Percentiles rank a stretch among this genome's conserved stretches.
phyloP scores from a whole-genome alignment of 176 grass and related monocot species.

The Avena atlantica region DNA sequence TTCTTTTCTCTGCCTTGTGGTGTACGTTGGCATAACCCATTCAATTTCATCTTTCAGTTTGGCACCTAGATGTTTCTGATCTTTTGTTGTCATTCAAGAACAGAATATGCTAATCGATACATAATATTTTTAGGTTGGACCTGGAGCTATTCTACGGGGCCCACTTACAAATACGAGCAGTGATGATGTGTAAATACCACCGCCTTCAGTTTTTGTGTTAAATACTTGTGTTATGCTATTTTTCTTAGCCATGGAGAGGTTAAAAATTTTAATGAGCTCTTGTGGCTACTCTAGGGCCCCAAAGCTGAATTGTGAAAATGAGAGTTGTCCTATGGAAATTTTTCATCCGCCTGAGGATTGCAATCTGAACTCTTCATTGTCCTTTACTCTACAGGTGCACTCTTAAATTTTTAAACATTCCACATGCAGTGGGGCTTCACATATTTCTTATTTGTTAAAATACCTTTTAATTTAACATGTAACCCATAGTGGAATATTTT shows the following conservation, averaged over 20 bases:
- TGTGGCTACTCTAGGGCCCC: slow-evolving; percentile 66
- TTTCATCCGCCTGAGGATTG: slow-evolving; percentile 97
- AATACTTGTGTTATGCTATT: slow-evolving; percentile 32
- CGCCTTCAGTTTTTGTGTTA: slow-evolving; percentile 37
- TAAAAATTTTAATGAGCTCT: slow-evolving; percentile 43
- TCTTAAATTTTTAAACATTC: slow-evolving; percentile 18
- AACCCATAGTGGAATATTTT: slow-evolving; percentile 14
- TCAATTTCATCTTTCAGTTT: slow-evolving; percentile 29
- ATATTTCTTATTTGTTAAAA: slow-evolving; percentile 17
- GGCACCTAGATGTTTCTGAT: slow-evolving; percentile 19
- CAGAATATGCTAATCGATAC: slow-evolving; percentile 12
- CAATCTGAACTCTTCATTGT: slow-evolving; percentile 90
- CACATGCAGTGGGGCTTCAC: slow-evolving; percentile 33
- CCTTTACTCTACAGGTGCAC: slow-evolving; percentile 93
- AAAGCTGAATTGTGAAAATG: slow-evolving; percentile 84
- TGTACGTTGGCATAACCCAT: neutral
- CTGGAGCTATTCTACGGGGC: slow-evolving; percentile 85
- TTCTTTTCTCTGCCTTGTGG: slow-evolving; percentile 28
- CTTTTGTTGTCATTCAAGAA: slow-evolving; percentile 22
- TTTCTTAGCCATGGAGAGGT: slow-evolving; percentile 13
- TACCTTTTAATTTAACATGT: slow-evolving; percentile 30
- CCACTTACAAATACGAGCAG: slow-evolving; percentile 76
- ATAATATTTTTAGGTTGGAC: slow-evolving; percentile 75
- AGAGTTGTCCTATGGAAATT: slow-evolving; percentile 85
- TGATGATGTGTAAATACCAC: slow-evolving; percentile 71